Evolutionary conservation across 345 rosid species (phyloP).

Genomic region (Gossypium anomalum): DNA sequence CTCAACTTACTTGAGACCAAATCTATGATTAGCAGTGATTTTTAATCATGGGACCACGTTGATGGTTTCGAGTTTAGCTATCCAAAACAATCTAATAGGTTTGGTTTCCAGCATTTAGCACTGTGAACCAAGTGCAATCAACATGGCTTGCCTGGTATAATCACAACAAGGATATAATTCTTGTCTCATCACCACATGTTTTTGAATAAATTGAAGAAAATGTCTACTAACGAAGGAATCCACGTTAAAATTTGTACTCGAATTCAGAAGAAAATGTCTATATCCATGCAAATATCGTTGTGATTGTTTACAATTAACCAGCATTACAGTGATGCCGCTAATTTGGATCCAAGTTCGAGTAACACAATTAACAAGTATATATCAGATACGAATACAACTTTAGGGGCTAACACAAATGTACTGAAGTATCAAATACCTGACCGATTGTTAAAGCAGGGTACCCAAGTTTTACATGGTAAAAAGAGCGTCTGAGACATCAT

Average conservation of each 20-base stretch:
- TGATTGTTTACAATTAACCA: neutral
- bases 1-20: constrained; percentile 4
- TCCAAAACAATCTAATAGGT: neutral
- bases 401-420: neutral
- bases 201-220: too few relatives aligned
- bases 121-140: neutral
- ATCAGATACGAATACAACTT: neutral
- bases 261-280: neutral
- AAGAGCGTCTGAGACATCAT: neutral
- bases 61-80: neutral
- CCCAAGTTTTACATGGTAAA: neutral
- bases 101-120: neutral
- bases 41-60: neutral
- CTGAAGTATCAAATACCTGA: neutral
- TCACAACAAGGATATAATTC: neutral
- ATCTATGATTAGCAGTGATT: constrained; percentile 5
- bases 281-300: neutral
- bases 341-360: neutral
- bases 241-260: neutral
- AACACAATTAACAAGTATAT: neutral
- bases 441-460: neutral
- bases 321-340: neutral
- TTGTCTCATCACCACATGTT: neutral
- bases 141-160: neutral
- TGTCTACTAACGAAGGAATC: neutral